Conservation (phyloP, 2,329 filamentous ascomycete genomes). For the Fusarium sp. region DNA sequence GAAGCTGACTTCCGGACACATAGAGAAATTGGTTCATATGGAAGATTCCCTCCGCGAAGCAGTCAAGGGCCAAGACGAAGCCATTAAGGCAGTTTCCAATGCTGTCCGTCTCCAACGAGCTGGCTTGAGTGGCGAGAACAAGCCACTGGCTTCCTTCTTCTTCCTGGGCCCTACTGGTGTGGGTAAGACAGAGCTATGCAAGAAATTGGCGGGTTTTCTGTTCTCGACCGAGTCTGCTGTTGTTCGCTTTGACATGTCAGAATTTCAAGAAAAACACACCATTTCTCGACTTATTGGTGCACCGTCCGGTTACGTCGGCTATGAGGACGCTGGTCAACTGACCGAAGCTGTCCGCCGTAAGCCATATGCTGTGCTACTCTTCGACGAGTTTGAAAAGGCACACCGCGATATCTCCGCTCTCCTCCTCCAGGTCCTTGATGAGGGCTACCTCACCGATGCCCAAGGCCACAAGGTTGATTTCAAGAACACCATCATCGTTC, state of each 20-base stretch:
- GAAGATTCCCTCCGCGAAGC: conserved; percentile 85
- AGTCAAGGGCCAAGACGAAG: conserved; percentile 93
- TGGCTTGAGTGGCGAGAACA: conserved; percentile 88
- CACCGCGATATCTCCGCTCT: conserved; percentile 94
- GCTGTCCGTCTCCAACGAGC: conserved; percentile 94
- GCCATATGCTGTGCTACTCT: conserved; percentile 91
- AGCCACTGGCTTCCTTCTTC: conserved; percentile 94
- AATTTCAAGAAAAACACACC: conserved; percentile 97
- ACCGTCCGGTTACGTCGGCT: conserved; percentile 94
- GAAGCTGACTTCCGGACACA: conserved; percentile 91
- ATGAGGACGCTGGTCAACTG: conserved; percentile 94
- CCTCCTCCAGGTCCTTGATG: conserved; percentile 91
- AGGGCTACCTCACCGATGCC: conserved; percentile 93
- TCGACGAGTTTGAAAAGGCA: conserved; percentile 98
- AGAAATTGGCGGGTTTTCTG: conserved; percentile 91
- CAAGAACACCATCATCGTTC: conserved; percentile 92
- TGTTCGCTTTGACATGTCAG: conserved; percentile 95
- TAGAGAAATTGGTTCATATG: conserved; percentile 95
- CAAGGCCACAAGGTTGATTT: conserved; percentile 98
- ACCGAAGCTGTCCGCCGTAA: conserved; percentile 95
- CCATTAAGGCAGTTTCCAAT: conserved; percentile 87
- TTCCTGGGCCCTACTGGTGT: conserved; percentile 97
- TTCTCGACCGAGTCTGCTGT: conserved; percentile 93
- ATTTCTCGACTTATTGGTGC: conserved; percentile 91
- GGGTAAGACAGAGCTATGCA: conserved; percentile 96